These are phyloP conservation scores for Quercus agrifolia DNA, from an alignment of 306 rosid genomes.

Conservation along the genomic window DNA sequence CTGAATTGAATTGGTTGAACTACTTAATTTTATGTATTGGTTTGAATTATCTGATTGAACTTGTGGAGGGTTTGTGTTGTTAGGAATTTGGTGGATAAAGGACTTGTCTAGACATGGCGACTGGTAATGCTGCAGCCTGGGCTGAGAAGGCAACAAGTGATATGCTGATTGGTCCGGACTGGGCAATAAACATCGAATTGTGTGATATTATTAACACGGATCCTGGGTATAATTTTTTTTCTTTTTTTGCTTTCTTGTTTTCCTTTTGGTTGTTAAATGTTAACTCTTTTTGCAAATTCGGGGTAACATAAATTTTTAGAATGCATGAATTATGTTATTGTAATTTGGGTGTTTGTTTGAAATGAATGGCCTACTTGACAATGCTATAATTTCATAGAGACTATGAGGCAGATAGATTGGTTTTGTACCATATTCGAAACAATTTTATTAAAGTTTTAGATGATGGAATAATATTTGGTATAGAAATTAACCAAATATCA, in stretches of 20 bases:
- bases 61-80: conserved; percentile 13
- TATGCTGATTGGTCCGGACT: conserved; percentile 91
- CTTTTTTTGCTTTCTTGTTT: not conserved
- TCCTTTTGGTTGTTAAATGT: not conserved
- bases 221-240: conserved; percentile 58
- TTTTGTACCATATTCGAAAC: not conserved
- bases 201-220: conserved; percentile 86
- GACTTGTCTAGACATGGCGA: conserved; percentile 52
- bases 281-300: not conserved
- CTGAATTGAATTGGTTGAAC: not conserved
- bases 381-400: not conserved
- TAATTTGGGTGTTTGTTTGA: not conserved
- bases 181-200: conserved; percentile 91
- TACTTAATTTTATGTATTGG: not conserved
- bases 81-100: conserved; percentile 25
- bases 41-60: conserved; percentile 7
- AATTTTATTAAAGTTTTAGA: not conserved
- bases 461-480: not conserved
- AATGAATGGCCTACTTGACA: conserved; percentile 1
- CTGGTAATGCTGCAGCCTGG: conserved; percentile 63
- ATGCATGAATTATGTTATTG: not conserved
- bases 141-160: conserved; percentile 97
- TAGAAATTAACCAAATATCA: not conserved
- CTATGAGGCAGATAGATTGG: not conserved
- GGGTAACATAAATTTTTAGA: not conserved